phyloP scores from a whole-genome alignment of 208 protist species.

The Trypanosoma scelopori region DNA sequence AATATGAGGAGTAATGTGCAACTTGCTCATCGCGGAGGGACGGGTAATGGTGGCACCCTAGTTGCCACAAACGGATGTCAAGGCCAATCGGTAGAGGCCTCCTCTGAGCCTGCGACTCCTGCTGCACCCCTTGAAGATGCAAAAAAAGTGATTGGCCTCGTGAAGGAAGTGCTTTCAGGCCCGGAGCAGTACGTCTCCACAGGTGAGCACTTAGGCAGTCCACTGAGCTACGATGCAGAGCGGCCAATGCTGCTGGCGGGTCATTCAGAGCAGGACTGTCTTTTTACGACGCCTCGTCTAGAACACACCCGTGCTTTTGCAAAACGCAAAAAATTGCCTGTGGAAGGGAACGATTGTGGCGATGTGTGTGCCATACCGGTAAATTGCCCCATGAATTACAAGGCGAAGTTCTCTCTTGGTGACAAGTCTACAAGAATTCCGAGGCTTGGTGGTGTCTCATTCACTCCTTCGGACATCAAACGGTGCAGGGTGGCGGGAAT shows the following conservation, averaged over 20 bases:
- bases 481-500: constrained; percentile 6
- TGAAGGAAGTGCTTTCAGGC: constrained; percentile 34
- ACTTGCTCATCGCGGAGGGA: too few relatives aligned
- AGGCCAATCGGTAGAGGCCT: too few relatives aligned
- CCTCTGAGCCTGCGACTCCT: not conserved
- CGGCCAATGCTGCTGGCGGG: not conserved
- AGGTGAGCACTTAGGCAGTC: constrained; percentile 29
- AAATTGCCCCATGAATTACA: constrained; percentile 41
- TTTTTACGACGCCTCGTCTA: constrained; percentile 41
- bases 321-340: not conserved
- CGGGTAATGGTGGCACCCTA: too few relatives aligned
- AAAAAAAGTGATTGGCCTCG: constrained; percentile 31
- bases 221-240: constrained; percentile 7
- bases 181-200: constrained; percentile 2
- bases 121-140: not conserved
- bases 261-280: constrained; percentile 36
- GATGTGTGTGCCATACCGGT: constrained; percentile 27
- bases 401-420: constrained; percentile 42
- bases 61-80: not conserved
- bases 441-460: constrained; percentile 1
- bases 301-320: constrained; percentile 22
- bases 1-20: not conserved
- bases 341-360: not conserved
- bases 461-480: not conserved
- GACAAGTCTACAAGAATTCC: constrained; percentile 49